Evolutionary conservation across 2,329 filamentous ascomycete genomes (phyloP).

Genomic region (Atkinsonella texensis): DNA sequence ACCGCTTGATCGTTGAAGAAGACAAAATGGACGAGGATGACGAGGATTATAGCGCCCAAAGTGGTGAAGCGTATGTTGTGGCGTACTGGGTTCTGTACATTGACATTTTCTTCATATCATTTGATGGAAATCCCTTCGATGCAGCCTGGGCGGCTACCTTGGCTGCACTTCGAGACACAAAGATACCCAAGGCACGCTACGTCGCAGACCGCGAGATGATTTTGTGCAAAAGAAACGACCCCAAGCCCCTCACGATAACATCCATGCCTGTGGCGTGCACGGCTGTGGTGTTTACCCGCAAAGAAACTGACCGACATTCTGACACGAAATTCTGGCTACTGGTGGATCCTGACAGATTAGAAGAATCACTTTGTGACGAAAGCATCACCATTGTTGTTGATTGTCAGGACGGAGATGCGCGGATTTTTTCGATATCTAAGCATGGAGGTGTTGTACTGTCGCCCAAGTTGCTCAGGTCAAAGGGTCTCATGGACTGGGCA

Average conservation of each 20-base stretch:
- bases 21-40: conserved; percentile 26
- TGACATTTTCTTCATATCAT: conserved; percentile 85
- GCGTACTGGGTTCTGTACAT: conserved; percentile 95
- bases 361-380: conserved; percentile 78
- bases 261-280: conserved; percentile 66
- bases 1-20: conserved; percentile 35
- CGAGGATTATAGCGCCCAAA: conserved; percentile 17
- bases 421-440: conserved; percentile 67
- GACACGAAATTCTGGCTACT: conserved; percentile 59
- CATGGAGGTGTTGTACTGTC: conserved; percentile 64
- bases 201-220: conserved; percentile 71
- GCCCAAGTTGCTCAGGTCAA: conserved; percentile 51
- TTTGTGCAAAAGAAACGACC: conserved; percentile 54
- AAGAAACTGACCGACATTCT: conserved; percentile 33
- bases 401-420: conserved; percentile 35
- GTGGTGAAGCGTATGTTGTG: conserved; percentile 42
- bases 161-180: conserved; percentile 68
- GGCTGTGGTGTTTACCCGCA: conserved; percentile 64
- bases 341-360: conserved; percentile 78
- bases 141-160: conserved; percentile 77
- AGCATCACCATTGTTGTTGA: conserved; percentile 76
- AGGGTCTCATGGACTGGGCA: conserved; percentile 33
- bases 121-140: conserved; percentile 87
- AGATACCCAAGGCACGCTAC: conserved; percentile 69
- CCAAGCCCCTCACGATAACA: conserved; percentile 44